Evolutionary conservation across 169 alveolate species (phyloP).

Genomic region (Eimeria praecox): DNA sequence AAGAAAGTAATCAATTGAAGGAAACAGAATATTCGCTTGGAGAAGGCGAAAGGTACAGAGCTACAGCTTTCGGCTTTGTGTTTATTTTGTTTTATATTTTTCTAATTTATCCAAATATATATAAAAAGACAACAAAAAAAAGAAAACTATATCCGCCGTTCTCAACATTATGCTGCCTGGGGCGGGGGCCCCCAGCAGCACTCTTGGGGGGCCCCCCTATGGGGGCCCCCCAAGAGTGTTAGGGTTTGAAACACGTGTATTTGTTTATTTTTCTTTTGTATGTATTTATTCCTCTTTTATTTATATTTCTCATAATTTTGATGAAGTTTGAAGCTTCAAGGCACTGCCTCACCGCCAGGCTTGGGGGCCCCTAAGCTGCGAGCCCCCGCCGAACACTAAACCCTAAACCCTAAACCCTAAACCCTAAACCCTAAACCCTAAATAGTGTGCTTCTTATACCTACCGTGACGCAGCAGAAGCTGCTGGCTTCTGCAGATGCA

Average conservation of each 20-base stretch:
- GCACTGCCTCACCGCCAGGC: neutral
- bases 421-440: neutral
- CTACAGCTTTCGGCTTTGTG: too few species aligned
- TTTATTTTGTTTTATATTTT: too few species aligned
- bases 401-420: neutral
- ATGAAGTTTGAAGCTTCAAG: neutral
- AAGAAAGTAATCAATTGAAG: too few species aligned
- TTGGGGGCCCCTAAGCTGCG: neutral
- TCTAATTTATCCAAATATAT: neutral
- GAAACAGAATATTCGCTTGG: too few species aligned
- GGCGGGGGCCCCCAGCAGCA: neutral
- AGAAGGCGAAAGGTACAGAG: neutral
- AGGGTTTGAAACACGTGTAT: too few species aligned
- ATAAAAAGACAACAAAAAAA: too few species aligned
- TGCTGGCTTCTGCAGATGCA: neutral
- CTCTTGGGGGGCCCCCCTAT: neutral
- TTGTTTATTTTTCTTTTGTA: neutral
- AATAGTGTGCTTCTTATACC: neutral
- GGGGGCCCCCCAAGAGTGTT: neutral
- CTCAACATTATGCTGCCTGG: too few species aligned
- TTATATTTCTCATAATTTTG: too few species aligned
- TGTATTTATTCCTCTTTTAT: too few species aligned
- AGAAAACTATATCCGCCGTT: too few species aligned
- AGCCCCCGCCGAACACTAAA: neutral
- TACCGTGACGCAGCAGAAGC: neutral